These are phyloP conservation scores for Aspergillus transmontanensis DNA, from an alignment of 2,329 filamentous ascomycete species.

Conservation along the genomic window DNA sequence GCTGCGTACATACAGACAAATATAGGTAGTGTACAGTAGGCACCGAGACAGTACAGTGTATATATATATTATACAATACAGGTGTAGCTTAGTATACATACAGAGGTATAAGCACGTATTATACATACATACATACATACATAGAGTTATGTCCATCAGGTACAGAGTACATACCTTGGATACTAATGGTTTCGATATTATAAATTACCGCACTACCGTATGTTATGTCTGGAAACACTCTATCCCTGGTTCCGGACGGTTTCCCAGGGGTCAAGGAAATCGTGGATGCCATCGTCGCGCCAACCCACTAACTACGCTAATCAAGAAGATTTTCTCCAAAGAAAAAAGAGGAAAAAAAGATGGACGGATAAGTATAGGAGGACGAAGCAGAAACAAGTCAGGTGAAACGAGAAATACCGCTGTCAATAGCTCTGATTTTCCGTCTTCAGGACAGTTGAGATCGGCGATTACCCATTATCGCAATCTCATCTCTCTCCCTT, in stretches of 20 bases:
- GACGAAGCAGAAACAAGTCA: constrained; percentile 10
- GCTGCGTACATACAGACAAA: too few relatives aligned
- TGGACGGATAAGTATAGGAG: not conserved
- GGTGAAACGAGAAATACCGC: not conserved
- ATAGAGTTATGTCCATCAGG: too few relatives aligned
- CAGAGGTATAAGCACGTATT: not conserved
- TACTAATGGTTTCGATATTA: not conserved
- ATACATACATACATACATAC: not conserved
- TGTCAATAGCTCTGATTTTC: constrained; percentile 1
- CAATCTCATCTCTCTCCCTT: constrained; percentile 20
- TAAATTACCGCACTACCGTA: constrained; percentile 1
- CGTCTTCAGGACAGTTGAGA: constrained; percentile 15
- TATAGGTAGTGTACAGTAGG: too few relatives aligned
- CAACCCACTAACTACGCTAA: constrained; percentile 14
- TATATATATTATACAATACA: too few relatives aligned
- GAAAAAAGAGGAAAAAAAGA: constrained; percentile 8
- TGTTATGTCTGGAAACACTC: not conserved
- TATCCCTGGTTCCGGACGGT: constrained; percentile 20
- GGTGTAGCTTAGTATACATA: too few relatives aligned
- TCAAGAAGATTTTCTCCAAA: constrained; percentile 1
- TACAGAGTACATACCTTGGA: not conserved
- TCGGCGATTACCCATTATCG: constrained; percentile 17
- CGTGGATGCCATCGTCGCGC: constrained; percentile 17
- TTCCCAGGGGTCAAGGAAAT: constrained; percentile 25
- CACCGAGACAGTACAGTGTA: too few relatives aligned